These are phyloP conservation scores for Cladosporium colombiae DNA, from an alignment of 2,329 filamentous ascomycete genomes.

Conservation along the genomic window DNA sequence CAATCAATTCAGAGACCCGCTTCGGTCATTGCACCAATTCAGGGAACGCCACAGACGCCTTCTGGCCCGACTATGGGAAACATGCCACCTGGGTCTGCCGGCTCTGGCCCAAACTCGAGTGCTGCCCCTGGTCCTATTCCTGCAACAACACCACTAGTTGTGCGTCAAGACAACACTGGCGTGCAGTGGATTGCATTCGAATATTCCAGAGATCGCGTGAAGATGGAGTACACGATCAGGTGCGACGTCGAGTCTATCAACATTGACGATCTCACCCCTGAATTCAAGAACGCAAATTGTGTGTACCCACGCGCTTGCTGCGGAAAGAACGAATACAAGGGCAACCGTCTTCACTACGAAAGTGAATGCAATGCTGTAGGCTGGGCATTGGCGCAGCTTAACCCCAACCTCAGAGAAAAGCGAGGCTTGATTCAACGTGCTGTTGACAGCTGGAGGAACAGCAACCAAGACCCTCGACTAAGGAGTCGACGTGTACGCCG, in stretches of 20 bases:
- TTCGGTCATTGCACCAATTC: slow-evolving; percentile 28
- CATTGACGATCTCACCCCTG: slow-evolving; percentile 76
- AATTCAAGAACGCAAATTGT: slow-evolving; percentile 98
- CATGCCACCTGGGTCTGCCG: slow-evolving; percentile 26
- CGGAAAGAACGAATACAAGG: slow-evolving; percentile 92
- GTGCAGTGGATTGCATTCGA: slow-evolving; percentile 99
- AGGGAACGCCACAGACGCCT: slow-evolving; percentile 34
- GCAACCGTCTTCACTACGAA: slow-evolving; percentile 93
- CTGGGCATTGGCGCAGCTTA: slow-evolving; percentile 95
- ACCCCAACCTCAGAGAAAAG: slow-evolving; percentile 87
- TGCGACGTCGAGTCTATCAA: slow-evolving; percentile 97
- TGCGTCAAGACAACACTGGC: slow-evolving; percentile 91
- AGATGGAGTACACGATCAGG: slow-evolving; percentile 99
- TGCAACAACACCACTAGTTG: slow-evolving; percentile 90
- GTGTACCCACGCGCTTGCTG: slow-evolving; percentile 96
- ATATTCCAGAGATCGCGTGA: slow-evolving; percentile 93
- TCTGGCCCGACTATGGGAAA: slow-evolving; percentile 35
- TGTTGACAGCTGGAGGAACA: slow-evolving; percentile 98
- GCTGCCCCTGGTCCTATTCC: slow-evolving; percentile 95
- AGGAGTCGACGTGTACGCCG: slow-evolving; percentile 88
- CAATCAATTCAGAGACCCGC: slow-evolving; percentile 30
- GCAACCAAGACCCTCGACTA: slow-evolving; percentile 91
- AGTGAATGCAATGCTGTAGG: slow-evolving; percentile 99
- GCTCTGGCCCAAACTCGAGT: slow-evolving; percentile 72
- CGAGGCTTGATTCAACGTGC: slow-evolving; percentile 93